Conservation (phyloP, 495 filamentous ascomycete species). For the Neurospora sp. region DNA sequence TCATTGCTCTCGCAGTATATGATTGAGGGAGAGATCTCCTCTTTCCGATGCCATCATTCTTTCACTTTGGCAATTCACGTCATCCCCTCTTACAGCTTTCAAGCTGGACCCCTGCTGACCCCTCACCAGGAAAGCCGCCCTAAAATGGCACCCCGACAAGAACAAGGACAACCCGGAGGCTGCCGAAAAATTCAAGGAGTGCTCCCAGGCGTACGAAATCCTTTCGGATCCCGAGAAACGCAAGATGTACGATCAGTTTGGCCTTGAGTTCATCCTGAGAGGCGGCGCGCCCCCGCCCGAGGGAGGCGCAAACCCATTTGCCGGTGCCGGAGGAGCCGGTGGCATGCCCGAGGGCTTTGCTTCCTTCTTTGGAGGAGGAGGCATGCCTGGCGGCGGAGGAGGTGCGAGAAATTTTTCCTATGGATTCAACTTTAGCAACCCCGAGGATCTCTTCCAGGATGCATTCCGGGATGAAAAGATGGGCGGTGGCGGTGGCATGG, state of each 20-base stretch:
- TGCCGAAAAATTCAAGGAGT: slow-evolving; percentile 87
- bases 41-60: neutral
- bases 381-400: slow-evolving; percentile 17
- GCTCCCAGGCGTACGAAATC: slow-evolving; percentile 95
- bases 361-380: slow-evolving; percentile 17
- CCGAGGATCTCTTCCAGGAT: slow-evolving; percentile 74
- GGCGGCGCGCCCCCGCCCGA: slow-evolving; percentile 55
- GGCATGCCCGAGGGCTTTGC: slow-evolving; percentile 24
- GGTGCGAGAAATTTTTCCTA: slow-evolving; percentile 48
- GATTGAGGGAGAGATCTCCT: neutral
- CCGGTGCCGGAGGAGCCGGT: slow-evolving; percentile 34
- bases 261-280: slow-evolving; percentile 82
- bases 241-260: slow-evolving; percentile 90
- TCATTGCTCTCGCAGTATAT: neutral
- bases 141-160: slow-evolving; percentile 95
- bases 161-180: slow-evolving; percentile 83
- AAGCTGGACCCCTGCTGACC: slow-evolving; percentile 10
- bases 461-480: slow-evolving; percentile 54
- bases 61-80: neutral
- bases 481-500: slow-evolving; percentile 12
- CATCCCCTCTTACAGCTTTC: neutral
- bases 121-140: slow-evolving; percentile 59
- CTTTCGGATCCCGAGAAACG: slow-evolving; percentile 95
- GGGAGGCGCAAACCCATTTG: slow-evolving; percentile 39
- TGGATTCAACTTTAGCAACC: slow-evolving; percentile 70